phyloP scores from a whole-genome alignment of 257 asterid species.

The Primulina eburnea region DNA sequence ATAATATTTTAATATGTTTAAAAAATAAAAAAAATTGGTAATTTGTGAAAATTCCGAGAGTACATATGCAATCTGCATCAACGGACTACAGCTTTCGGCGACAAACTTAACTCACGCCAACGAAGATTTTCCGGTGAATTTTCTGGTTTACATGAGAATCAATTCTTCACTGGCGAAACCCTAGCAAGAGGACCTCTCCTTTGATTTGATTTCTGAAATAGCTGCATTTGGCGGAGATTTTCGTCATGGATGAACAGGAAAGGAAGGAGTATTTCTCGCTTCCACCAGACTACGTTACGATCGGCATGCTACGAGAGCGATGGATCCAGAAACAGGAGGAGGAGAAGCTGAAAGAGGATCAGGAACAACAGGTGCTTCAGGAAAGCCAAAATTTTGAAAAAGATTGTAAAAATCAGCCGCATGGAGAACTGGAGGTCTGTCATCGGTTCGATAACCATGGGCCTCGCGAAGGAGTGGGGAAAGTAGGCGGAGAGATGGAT shows the following conservation, averaged over 20 bases:
- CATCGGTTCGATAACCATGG: background rate
- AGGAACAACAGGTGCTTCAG: conserved; percentile 12
- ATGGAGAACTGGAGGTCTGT: conserved; percentile 10
- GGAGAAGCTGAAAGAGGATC: conserved; percentile 26
- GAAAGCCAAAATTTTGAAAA: conserved; percentile 4
- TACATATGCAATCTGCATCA: no score
- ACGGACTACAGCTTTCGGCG: accelerated
- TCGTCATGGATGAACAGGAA: conserved; percentile 32
- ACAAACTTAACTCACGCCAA: no score
- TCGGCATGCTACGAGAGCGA: conserved; percentile 51
- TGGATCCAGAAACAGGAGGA: conserved; percentile 51
- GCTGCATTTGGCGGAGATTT: background rate
- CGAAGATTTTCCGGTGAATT: no score
- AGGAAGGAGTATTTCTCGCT: conserved; percentile 29
- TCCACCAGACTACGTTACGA: conserved; percentile 65
- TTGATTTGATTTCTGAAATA: background rate
- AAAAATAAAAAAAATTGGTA: no score
- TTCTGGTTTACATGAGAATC: no score
- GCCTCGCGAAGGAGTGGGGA: background rate
- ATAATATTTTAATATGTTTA: no score
- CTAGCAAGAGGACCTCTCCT: background rate
- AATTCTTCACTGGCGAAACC: no score
- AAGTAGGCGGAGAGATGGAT: conserved; percentile 3
- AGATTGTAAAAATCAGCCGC: conserved; percentile 1
- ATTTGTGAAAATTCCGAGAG: no score